Conservation (phyloP, 2,329 filamentous ascomycete species). For the Trichoderma simmonsii region DNA sequence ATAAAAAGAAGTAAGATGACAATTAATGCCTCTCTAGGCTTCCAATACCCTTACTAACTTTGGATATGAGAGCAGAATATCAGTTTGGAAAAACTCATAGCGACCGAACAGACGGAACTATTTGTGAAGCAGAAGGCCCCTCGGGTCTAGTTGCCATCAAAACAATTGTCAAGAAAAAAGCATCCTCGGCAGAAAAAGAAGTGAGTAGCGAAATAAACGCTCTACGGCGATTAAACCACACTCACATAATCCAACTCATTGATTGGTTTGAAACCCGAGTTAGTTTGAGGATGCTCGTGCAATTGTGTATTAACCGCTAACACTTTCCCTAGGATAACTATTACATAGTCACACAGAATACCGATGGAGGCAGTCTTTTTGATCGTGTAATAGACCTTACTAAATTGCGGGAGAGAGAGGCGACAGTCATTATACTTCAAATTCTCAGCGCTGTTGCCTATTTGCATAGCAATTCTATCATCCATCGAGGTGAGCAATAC, state of each 20-base stretch:
- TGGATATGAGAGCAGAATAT: not conserved
- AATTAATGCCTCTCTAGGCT: rapidly evolving
- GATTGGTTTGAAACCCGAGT: not conserved
- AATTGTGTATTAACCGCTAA: not conserved
- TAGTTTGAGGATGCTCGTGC: not conserved
- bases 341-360: not conserved
- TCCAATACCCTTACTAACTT: not conserved
- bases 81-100: not conserved
- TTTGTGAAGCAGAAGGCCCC: not conserved
- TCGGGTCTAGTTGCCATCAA: not conserved
- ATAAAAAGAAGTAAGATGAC: not conserved
- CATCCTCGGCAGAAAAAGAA: not conserved
- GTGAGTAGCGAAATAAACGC: not conserved
- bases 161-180: not conserved
- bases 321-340: not conserved
- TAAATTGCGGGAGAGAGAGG: not conserved
- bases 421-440: not conserved
- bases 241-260: not conserved
- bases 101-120: too few species aligned
- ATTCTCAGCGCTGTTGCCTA: not conserved
- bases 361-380: not conserved
- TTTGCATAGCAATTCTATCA: not conserved
- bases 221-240: not conserved
- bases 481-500: not conserved
- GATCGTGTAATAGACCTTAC: not conserved